Evolutionary conservation across 257 asterid genomes (phyloP).

Genomic region (Asclepias syriaca): DNA sequence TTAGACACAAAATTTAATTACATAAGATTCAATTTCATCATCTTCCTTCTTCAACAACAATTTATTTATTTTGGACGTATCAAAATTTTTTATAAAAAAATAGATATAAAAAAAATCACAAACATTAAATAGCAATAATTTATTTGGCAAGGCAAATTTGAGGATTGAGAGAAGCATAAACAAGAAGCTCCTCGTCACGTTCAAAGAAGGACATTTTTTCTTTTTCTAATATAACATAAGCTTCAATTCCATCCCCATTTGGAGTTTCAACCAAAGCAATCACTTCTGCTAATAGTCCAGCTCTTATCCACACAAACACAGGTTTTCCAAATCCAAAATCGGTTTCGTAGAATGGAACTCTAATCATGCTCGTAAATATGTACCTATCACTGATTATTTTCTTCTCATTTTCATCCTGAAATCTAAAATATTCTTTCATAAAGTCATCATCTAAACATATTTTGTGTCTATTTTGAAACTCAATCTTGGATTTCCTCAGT

Average conservation of each 20-base stretch:
- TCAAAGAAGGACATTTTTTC: no score
- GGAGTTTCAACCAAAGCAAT: slow-evolving; percentile 3
- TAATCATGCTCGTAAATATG: neutral
- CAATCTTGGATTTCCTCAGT: slow-evolving; percentile 2
- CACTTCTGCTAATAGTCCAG: neutral
- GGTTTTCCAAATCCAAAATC: slow-evolving; percentile 23
- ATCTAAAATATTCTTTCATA: neutral
- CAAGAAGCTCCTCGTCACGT: no score
- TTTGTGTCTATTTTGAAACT: neutral
- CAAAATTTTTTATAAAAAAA: no score
- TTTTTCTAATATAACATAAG: no score
- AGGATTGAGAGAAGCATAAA: no score
- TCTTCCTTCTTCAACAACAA: no score
- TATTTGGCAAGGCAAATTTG: no score
- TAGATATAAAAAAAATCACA: no score
- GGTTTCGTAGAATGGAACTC: neutral
- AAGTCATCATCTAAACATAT: neutral
- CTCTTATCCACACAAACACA: slow-evolving; percentile 1
- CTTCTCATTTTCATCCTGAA: neutral
- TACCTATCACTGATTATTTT: neutral
- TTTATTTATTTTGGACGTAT: no score
- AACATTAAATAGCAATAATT: no score
- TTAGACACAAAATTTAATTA: no score
- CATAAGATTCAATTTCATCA: no score
- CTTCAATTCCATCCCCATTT: neutral